Conservation (phyloP, 768 basidiomycete species). For the Russula emetica region DNA sequence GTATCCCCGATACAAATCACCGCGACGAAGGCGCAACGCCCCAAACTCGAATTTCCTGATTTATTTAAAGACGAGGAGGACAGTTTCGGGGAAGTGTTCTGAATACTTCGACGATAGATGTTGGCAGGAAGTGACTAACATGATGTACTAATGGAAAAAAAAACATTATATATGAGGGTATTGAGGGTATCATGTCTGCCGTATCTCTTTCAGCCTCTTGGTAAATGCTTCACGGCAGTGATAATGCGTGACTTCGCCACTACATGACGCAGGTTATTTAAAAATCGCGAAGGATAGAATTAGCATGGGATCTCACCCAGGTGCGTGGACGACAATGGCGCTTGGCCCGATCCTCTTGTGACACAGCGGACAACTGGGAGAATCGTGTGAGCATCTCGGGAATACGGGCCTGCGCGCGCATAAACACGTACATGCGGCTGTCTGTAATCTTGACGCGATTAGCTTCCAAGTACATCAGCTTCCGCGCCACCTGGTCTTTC, state of each 20-base stretch:
- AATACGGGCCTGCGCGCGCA: background rate
- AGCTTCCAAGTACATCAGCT: constrained; percentile 70
- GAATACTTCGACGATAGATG: background rate
- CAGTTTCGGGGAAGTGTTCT: constrained; percentile 1
- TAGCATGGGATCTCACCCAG: constrained; percentile 17
- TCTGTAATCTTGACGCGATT: constrained; percentile 87
- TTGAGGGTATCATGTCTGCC: constrained; percentile 9
- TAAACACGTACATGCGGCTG: constrained; percentile 73
- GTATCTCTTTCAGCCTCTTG: constrained; percentile 44
- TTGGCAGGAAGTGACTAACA: constrained; percentile 1
- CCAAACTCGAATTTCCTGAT: constrained; percentile 8
- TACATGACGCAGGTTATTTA: constrained; percentile 33
- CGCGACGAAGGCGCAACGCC: background rate
- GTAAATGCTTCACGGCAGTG: constrained; percentile 88
- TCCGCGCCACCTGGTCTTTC: constrained; percentile 69
- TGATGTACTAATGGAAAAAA: constrained; percentile 15
- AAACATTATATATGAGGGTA: background rate
- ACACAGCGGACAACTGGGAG: constrained; percentile 27
- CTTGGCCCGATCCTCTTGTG: constrained; percentile 29
- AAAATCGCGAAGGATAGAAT: background rate
- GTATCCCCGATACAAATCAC: background rate
- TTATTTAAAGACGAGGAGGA: constrained; percentile 14
- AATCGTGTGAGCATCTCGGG: background rate
- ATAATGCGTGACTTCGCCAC: constrained; percentile 95
- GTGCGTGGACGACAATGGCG: constrained; percentile 27